Evolutionary conservation across 2,329 filamentous ascomycete genomes (phyloP).

Genomic region (Epicoccum sorghinum): DNA sequence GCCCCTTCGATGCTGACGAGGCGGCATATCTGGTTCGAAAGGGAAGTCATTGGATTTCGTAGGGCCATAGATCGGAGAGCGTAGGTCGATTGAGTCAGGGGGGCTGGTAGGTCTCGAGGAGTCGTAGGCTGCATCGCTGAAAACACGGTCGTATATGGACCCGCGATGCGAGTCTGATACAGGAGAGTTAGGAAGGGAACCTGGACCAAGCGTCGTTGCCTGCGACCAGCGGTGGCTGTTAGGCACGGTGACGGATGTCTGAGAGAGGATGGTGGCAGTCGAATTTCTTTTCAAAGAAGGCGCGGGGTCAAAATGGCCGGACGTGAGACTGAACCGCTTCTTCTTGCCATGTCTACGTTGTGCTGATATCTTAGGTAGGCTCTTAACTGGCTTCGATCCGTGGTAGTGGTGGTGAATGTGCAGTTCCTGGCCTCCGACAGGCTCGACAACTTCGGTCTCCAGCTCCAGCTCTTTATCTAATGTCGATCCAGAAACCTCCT

Average conservation of each 20-base stretch:
- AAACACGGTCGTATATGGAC: conserved; percentile 77
- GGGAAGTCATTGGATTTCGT: conserved; percentile 30
- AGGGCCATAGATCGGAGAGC: conserved; percentile 65
- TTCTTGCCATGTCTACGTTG: conserved; percentile 65
- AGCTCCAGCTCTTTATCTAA: conserved; percentile 79
- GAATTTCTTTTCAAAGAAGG: conserved; percentile 53
- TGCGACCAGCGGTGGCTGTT: conserved; percentile 67
- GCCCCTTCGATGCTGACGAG: conserved; percentile 26
- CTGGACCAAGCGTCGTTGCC: conserved; percentile 67
- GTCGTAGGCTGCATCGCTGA: conserved; percentile 63
- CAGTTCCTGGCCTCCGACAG: conserved; percentile 60
- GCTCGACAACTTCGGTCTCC: conserved; percentile 45
- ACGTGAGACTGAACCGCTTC: conserved; percentile 71
- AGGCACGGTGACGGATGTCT: conserved; percentile 65
- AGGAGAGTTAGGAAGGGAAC: conserved; percentile 82
- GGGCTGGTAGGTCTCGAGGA: conserved; percentile 82
- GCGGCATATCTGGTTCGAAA: conserved; percentile 22
- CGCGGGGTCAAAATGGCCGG: conserved; percentile 55
- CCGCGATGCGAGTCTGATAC: conserved; percentile 71
- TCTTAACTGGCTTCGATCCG: conserved; percentile 50
- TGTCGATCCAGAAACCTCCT: conserved; percentile 51
- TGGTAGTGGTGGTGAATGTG: conserved; percentile 98
- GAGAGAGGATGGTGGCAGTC: conserved; percentile 67
- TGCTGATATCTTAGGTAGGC: conserved; percentile 54
- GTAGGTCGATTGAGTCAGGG: conserved; percentile 65